Conservation (phyloP, 2,329 filamentous ascomycete species). For the Zymoseptoria brevis region DNA sequence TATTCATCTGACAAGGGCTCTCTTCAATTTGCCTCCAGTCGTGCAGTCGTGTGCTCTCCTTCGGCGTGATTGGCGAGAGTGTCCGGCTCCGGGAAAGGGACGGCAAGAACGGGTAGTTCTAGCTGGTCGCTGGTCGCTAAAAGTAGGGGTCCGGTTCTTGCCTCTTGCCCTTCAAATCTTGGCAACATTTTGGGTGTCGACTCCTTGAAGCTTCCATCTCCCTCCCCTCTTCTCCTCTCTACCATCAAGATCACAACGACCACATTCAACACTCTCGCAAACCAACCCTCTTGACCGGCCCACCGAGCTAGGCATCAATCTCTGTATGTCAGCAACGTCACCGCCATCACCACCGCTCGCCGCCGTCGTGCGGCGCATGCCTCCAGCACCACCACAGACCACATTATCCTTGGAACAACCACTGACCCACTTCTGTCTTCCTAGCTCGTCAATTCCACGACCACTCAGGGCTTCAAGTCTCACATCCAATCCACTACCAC, state of each 20-base stretch:
- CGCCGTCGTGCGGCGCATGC: neutral
- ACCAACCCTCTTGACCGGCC: too few relatives aligned
- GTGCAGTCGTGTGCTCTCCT: neutral
- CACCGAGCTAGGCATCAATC: conserved; percentile 1
- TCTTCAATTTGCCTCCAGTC: neutral
- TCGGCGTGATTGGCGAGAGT: neutral
- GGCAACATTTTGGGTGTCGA: too few relatives aligned
- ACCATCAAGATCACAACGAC: too few relatives aligned
- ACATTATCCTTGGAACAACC: neutral
- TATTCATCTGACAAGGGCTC: neutral
- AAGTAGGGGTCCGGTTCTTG: neutral
- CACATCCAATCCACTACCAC: neutral
- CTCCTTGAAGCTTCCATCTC: too few relatives aligned
- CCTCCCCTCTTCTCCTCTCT: too few relatives aligned
- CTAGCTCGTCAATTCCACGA: conserved; percentile 41
- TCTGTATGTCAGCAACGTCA: neutral
- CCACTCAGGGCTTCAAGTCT: conserved; percentile 3
- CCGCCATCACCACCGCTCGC: neutral
- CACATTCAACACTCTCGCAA: too few relatives aligned
- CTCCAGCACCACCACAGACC: neutral
- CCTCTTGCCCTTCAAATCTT: neutral
- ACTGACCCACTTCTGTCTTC: neutral
- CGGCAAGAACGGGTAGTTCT: too few relatives aligned
- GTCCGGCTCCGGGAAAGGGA: neutral
- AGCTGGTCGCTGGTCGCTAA: neutral